Percentiles rank a stretch among this genome's conserved stretches.
Evolutionary conservation across 2,329 filamentous ascomycete genomes (phyloP).

Genomic region (Colletotrichum tropicicola): DNA sequence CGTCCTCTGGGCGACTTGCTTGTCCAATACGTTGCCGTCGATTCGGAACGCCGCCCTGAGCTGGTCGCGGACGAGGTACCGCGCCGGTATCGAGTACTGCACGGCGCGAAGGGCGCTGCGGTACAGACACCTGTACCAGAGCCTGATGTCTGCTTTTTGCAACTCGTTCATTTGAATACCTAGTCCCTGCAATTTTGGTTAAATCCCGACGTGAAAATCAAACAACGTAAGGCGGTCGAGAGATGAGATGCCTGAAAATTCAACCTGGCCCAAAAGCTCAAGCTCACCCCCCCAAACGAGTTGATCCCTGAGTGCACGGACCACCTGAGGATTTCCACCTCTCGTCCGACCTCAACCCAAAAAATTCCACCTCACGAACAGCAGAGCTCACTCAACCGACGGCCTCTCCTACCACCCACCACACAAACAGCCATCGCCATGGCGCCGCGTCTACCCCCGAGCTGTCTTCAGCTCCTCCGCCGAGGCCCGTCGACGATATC

Average conservation of each 20-base stretch:
- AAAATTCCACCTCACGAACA: slow-evolving; percentile 28
- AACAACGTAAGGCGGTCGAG: no score
- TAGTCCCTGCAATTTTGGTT: no score
- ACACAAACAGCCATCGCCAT: slow-evolving; percentile 12
- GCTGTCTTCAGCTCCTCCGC: slow-evolving; percentile 30
- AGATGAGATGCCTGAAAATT: not conserved
- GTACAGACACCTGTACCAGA: slow-evolving; percentile 77
- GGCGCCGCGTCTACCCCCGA: slow-evolving; percentile 30
- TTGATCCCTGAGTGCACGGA: slow-evolving; percentile 13
- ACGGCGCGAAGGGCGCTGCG: slow-evolving; percentile 74
- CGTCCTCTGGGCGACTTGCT: slow-evolving; percentile 68
- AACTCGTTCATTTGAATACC: slow-evolving; percentile 40
- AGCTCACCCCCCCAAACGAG: not conserved
- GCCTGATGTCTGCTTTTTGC: slow-evolving; percentile 54
- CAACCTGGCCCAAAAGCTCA: not conserved
- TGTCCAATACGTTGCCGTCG: slow-evolving; percentile 54
- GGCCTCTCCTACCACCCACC: not conserved
- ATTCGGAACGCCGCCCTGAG: slow-evolving; percentile 68
- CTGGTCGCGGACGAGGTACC: slow-evolving; percentile 68
- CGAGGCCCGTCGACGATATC: slow-evolving; percentile 7
- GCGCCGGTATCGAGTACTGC: slow-evolving; percentile 74
- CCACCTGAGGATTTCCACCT: slow-evolving; percentile 23
- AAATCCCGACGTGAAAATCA: no score
- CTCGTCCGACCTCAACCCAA: slow-evolving; percentile 27
- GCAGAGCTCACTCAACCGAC: not conserved